Conservation (phyloP, 805 yeast genomes). For the Candida chilensis region DNA sequence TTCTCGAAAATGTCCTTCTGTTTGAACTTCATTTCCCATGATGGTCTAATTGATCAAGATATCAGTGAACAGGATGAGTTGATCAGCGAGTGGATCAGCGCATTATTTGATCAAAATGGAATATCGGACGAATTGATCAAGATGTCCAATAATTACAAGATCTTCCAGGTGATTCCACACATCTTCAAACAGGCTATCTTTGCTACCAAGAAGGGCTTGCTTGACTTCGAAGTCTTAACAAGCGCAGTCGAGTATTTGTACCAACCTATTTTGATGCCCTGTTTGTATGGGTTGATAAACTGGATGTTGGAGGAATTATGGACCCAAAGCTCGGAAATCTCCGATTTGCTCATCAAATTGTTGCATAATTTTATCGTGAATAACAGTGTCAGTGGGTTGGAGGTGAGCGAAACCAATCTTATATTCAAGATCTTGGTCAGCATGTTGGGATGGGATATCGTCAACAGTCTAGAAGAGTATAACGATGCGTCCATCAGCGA, state of each 20-base stretch:
- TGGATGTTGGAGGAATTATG: too few species aligned
- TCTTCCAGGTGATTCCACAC: conserved; percentile 60
- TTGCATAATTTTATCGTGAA: too few species aligned
- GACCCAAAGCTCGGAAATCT: too few species aligned
- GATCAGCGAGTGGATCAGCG: conserved; percentile 73
- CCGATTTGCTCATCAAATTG: too few species aligned
- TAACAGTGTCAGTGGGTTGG: too few species aligned
- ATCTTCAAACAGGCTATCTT: conserved; percentile 65
- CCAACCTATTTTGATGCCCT: conserved; percentile 69
- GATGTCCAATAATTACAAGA: conserved; percentile 55
- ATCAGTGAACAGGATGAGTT: neutral
- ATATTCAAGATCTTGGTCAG: too few species aligned
- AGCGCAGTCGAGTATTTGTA: conserved; percentile 84
- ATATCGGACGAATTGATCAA: conserved; percentile 77
- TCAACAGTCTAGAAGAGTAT: too few species aligned
- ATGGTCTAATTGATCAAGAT: neutral
- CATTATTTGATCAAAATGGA: conserved; percentile 69
- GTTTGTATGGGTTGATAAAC: too few species aligned
- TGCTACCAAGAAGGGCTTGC: conserved; percentile 45
- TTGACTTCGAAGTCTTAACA: conserved; percentile 50
- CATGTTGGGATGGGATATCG: too few species aligned
- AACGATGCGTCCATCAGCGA: too few species aligned
- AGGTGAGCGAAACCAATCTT: too few species aligned
- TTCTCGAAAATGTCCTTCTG: neutral
- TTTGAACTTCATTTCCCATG: neutral